These are phyloP conservation scores for Fusarium burgessii DNA, from an alignment of 2,329 filamentous ascomycete genomes.

Conservation along the genomic window DNA sequence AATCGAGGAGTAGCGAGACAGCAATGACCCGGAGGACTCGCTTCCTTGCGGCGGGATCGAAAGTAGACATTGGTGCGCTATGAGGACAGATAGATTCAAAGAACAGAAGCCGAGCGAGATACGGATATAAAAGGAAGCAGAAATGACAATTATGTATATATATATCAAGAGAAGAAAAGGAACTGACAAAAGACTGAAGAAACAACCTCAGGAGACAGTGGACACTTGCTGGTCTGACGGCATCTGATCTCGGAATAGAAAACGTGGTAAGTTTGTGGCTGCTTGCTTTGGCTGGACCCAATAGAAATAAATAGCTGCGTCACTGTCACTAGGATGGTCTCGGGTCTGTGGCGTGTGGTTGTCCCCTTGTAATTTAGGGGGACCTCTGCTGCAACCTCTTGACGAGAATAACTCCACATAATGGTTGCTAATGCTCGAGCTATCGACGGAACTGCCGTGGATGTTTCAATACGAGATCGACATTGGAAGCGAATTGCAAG, in stretches of 20 bases:
- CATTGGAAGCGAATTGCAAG: conserved; percentile 19
- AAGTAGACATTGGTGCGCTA: conserved; percentile 54
- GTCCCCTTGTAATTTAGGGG: conserved; percentile 32
- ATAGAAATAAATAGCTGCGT: conserved; percentile 16
- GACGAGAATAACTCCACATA: conserved; percentile 11
- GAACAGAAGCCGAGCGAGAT: neutral
- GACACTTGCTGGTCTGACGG: conserved; percentile 39
- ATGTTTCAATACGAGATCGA: conserved; percentile 21
- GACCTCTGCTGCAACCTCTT: conserved; percentile 22
- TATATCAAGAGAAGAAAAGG: neutral
- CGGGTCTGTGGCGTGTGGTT: conserved; percentile 26
- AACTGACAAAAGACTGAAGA: conserved; percentile 11
- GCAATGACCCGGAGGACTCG: conserved; percentile 89
- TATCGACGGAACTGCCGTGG: conserved; percentile 13
- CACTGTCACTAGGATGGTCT: conserved; percentile 11
- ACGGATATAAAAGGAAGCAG: neutral
- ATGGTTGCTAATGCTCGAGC: conserved; percentile 9
- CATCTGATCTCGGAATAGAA: conserved; percentile 31
- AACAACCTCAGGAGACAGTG: conserved; percentile 37
- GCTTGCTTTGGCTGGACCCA: conserved; percentile 24
- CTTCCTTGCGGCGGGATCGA: conserved; percentile 73
- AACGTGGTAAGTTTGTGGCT: conserved; percentile 38
- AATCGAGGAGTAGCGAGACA: conserved; percentile 86
- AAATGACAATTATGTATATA: neutral
- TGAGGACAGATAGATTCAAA: conserved; percentile 2